Percentiles rank a stretch among this genome's conserved stretches.
phyloP scores from a whole-genome alignment of 2,329 filamentous ascomycete genomes.

The Gremmenia infestans region DNA sequence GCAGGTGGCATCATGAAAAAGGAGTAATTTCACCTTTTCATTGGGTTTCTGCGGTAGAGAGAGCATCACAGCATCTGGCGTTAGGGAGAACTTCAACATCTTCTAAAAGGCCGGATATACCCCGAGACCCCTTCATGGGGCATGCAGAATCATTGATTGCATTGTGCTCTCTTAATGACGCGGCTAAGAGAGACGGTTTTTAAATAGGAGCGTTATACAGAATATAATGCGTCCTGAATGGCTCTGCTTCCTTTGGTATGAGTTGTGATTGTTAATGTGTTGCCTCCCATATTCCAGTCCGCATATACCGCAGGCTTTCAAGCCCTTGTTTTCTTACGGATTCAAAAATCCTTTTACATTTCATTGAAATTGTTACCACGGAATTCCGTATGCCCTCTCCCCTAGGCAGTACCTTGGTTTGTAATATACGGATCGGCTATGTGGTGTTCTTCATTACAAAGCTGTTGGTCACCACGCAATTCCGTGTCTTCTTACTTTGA shows the following conservation, averaged over 20 bases:
- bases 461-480: no score
- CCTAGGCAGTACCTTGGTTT: no score
- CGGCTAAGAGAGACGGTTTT: background rate
- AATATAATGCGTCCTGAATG: background rate
- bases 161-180: slow-evolving; percentile 3
- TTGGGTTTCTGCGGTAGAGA: slow-evolving; percentile 18
- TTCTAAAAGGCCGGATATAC: slow-evolving; percentile 27
- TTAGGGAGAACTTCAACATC: slow-evolving; percentile 35
- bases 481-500: no score
- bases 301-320: background rate
- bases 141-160: background rate
- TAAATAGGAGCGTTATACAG: background rate
- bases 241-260: background rate
- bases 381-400: no score
- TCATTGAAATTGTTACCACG: no score
- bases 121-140: background rate
- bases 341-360: no score
- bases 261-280: background rate
- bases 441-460: no score
- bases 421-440: no score
- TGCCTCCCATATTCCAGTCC: background rate
- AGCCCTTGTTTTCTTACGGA: background rate
- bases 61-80: slow-evolving; percentile 32
- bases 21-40: slow-evolving; percentile 5
- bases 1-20: slow-evolving; percentile 8